Evolutionary conservation across 768 basidiomycete genomes (phyloP).

Genomic region (Phanerochaete sordida): DNA sequence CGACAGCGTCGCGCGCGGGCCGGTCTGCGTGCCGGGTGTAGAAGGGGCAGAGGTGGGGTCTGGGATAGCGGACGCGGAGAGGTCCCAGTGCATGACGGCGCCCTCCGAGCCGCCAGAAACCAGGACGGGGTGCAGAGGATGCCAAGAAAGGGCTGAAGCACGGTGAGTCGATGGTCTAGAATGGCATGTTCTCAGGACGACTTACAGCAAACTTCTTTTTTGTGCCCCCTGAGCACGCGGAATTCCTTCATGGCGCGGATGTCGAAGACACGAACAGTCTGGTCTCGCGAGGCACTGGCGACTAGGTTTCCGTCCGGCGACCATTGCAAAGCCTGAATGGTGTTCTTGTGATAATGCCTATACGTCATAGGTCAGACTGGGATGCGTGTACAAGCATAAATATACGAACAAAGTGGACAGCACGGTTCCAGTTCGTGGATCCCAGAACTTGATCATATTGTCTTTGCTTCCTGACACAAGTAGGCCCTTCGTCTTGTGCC

Average conservation of each 20-base stretch:
- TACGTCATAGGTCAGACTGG: not conserved
- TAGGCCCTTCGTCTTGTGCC: conserved; percentile 97
- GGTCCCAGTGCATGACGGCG: conserved; percentile 90
- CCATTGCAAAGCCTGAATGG: conserved; percentile 91
- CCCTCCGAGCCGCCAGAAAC: conserved; percentile 95
- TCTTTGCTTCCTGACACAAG: conserved; percentile 96
- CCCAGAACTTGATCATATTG: conserved; percentile 99
- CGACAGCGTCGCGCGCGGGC: conserved; percentile 81
- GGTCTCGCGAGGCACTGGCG: conserved; percentile 93
- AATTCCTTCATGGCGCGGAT: conserved; percentile 98
- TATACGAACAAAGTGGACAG: conserved; percentile 80
- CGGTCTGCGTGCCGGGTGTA: conserved; percentile 25
- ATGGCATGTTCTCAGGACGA: conserved; percentile 11
- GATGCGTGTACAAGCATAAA: not conserved
- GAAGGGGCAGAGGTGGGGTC: conserved; percentile 33
- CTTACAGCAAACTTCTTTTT: conserved; percentile 97
- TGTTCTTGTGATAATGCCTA: conserved; percentile 97
- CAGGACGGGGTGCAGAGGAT: conserved; percentile 89
- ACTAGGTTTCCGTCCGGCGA: conserved; percentile 92
- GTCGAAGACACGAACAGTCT: conserved; percentile 93
- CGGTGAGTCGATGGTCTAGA: not conserved
- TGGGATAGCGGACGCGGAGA: conserved; percentile 59
- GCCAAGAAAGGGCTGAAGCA: conserved; percentile 83
- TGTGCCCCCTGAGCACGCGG: conserved; percentile 89
- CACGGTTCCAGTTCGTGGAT: conserved; percentile 88